A percentile compares a stretch with the other conserved stretches of the same genome.
phyloP scores from a whole-genome alignment of 805 yeast species.

The Pichia ethanolica region DNA sequence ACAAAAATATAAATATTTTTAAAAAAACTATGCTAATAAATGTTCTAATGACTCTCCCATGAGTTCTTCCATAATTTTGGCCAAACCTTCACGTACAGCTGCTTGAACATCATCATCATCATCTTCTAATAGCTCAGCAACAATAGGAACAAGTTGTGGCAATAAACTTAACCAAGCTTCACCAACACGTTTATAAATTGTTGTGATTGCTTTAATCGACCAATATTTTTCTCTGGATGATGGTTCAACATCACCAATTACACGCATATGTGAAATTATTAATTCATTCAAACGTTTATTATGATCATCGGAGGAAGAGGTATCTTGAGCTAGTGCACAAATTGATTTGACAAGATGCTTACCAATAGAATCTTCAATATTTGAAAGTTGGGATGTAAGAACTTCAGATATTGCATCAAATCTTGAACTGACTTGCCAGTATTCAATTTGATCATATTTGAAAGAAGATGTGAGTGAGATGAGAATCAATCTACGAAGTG shows the following conservation, averaged over 20 bases:
- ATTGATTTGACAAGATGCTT: conserved; percentile 75
- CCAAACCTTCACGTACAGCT: conserved; percentile 86
- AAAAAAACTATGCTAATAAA: conserved; percentile 2
- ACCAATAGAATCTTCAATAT: conserved; percentile 68
- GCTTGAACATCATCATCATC: conserved; percentile 89
- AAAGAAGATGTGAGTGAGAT: conserved; percentile 74
- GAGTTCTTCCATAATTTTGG: conserved; percentile 84
- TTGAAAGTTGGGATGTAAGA: conserved; percentile 57
- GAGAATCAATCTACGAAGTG: conserved; percentile 65
- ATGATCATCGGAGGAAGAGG: conserved; percentile 58
- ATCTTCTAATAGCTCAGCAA: conserved; percentile 92
- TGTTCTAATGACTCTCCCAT: conserved; percentile 92
- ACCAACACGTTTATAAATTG: conserved; percentile 83
- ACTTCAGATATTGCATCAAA: conserved; percentile 63
- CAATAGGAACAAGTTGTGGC: conserved; percentile 91
- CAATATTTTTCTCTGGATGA: conserved; percentile 58
- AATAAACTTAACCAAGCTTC: conserved; percentile 87
- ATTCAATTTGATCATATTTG: conserved; percentile 86
- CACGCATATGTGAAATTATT: conserved; percentile 60
- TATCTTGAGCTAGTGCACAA: conserved; percentile 61
- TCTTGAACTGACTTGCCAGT: conserved; percentile 85
- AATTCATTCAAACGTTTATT: conserved; percentile 66
- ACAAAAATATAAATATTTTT: neutral
- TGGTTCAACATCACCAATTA: conserved; percentile 32
- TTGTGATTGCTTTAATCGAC: conserved; percentile 73